These are phyloP conservation scores for Venturia pyrina DNA, from an alignment of 2,329 filamentous ascomycete genomes.

Conservation along the genomic window DNA sequence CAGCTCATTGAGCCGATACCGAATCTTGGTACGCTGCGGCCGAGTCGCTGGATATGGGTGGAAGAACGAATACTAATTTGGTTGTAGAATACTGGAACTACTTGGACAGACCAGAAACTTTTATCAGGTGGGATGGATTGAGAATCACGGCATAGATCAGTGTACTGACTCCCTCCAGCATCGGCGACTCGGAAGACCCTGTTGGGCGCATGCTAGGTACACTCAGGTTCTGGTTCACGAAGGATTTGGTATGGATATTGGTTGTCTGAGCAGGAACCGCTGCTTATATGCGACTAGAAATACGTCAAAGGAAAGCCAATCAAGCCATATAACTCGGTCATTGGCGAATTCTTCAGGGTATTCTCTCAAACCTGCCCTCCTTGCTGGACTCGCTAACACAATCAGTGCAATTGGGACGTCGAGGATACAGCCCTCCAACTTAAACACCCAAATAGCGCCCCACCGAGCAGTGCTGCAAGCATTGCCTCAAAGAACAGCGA, in stretches of 20 bases:
- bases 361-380: conserved; percentile 21
- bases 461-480: conserved; percentile 26
- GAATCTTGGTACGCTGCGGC: conserved; percentile 55
- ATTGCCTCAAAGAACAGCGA: conserved; percentile 25
- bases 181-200: conserved; percentile 82
- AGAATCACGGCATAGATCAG: not conserved
- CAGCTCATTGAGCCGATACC: conserved; percentile 93
- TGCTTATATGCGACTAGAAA: conserved; percentile 48
- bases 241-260: conserved; percentile 57
- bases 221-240: conserved; percentile 96
- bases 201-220: conserved; percentile 92
- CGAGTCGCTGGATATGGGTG: not conserved
- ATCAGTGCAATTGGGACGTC: conserved; percentile 87
- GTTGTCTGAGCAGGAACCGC: not conserved
- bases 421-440: conserved; percentile 63
- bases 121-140: conserved; percentile 46
- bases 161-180: conserved; percentile 39
- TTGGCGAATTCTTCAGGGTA: conserved; percentile 95
- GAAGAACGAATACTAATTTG: conserved; percentile 11
- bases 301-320: conserved; percentile 97
- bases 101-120: conserved; percentile 86
- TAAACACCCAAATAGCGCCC: conserved; percentile 32
- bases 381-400: conserved; percentile 11
- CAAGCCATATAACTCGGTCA: conserved; percentile 96
- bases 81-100: conserved; percentile 91